phyloP scores from a whole-genome alignment of 805 yeast genomes.

The Candida tallmaniae region DNA sequence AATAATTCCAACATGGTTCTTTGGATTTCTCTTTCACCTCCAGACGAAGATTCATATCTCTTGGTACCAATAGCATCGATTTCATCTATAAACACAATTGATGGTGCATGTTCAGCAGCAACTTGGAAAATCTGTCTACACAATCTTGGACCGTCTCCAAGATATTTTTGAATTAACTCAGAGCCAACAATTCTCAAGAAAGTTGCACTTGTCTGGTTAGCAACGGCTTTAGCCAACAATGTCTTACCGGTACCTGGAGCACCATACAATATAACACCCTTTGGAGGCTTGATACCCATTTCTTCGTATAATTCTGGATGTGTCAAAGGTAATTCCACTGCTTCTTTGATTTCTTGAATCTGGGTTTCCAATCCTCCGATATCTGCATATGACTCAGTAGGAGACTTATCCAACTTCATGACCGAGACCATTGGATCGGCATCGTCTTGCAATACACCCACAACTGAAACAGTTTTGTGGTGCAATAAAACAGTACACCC shows the following conservation, averaged over 20 bases:
- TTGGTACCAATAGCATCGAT: conserved; percentile 99
- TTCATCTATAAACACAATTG: conserved; percentile 98
- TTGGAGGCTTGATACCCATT: conserved; percentile 98
- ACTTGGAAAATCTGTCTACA: conserved; percentile 92
- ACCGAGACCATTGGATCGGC: conserved; percentile 97
- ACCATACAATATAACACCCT: conserved; percentile 95
- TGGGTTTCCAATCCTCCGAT: conserved; percentile 95
- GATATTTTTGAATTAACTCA: conserved; percentile 91
- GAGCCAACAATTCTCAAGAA: conserved; percentile 95
- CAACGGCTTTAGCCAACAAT: conserved; percentile 93
- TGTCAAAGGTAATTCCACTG: conserved; percentile 91
- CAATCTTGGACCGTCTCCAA: conserved; percentile 97
- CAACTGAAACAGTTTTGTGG: conserved; percentile 91
- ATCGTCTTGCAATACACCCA: conserved; percentile 98
- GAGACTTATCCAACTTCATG: conserved; percentile 97
- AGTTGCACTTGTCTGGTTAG: conserved; percentile 95
- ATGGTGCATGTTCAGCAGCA: conserved; percentile 95
- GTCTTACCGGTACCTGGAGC: conserved; percentile 99
- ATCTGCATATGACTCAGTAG: conserved; percentile 94
- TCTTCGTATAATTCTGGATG: conserved; percentile 97
- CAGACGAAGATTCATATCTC: conserved; percentile 93
- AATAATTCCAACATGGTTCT: conserved; percentile 95
- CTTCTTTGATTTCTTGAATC: conserved; percentile 96
- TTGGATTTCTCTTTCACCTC: conserved; percentile 97
- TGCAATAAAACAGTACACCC: conserved; percentile 94